phyloP scores from a whole-genome alignment of 2,329 filamentous ascomycete species.

The Pseudodiploospora longispora region DNA sequence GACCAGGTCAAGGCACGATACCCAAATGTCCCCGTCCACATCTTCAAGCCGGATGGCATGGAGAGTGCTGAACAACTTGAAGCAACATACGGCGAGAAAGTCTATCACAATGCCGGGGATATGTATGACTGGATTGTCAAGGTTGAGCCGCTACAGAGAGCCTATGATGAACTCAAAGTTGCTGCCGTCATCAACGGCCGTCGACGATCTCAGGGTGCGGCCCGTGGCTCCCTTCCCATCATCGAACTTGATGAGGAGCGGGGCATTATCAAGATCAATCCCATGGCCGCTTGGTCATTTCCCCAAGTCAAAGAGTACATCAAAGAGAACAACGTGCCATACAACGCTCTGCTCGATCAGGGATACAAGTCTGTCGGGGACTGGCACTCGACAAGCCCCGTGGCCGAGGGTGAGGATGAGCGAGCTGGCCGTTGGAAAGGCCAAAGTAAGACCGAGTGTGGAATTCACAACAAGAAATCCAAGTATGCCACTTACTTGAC shows the following conservation, averaged over 20 bases:
- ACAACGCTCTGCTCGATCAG: slow-evolving; percentile 81
- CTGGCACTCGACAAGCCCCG: slow-evolving; percentile 93
- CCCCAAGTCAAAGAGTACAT: slow-evolving; percentile 83
- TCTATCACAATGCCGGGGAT: slow-evolving; percentile 82
- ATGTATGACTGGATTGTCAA: slow-evolving; percentile 97
- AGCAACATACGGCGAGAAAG: slow-evolving; percentile 66
- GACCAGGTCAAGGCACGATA: slow-evolving; percentile 70
- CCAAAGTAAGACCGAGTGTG: slow-evolving; percentile 91
- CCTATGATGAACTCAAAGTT: slow-evolving; percentile 80
- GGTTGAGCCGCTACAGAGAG: slow-evolving; percentile 89
- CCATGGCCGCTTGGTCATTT: slow-evolving; percentile 90
- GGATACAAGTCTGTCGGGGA: slow-evolving; percentile 99
- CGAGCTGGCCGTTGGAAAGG: slow-evolving; percentile 96
- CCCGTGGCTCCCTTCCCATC: slow-evolving; percentile 82
- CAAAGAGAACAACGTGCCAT: slow-evolving; percentile 78
- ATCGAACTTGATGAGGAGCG: slow-evolving; percentile 84
- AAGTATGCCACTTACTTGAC: slow-evolving; percentile 80
- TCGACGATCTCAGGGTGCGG: slow-evolving; percentile 83
- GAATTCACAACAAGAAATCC: slow-evolving; percentile 96
- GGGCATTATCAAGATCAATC: slow-evolving; percentile 95
- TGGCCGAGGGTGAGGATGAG: slow-evolving; percentile 88
- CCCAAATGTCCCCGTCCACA: slow-evolving; percentile 70
- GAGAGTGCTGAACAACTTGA: slow-evolving; percentile 72
- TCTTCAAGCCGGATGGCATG: slow-evolving; percentile 77
- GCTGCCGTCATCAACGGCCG: slow-evolving; percentile 89